These are phyloP conservation scores for Colletotrichum sublineola DNA, from an alignment of 2,329 filamentous ascomycete genomes.

Conservation along the genomic window DNA sequence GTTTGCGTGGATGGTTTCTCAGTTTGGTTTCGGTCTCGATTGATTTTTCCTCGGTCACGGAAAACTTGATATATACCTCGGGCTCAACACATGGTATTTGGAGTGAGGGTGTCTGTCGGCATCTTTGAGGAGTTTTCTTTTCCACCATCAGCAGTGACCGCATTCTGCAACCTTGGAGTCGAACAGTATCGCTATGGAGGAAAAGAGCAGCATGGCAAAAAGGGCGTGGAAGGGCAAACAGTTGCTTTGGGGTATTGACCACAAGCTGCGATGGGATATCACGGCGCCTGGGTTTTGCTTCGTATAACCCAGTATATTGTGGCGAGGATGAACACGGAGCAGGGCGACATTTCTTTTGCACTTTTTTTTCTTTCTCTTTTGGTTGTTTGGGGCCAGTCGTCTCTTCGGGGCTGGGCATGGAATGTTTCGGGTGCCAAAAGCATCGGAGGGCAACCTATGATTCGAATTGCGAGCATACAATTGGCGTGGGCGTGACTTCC, in stretches of 20 bases:
- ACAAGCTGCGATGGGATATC: constrained; percentile 29
- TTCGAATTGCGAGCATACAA: constrained; percentile 42
- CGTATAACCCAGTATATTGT: constrained; percentile 32
- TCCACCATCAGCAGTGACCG: constrained; percentile 37
- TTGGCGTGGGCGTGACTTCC: constrained; percentile 41
- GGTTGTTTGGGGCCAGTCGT: constrained; percentile 29
- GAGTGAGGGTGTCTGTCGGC: constrained; percentile 42
- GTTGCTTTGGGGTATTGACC: constrained; percentile 22
- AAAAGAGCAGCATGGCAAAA: constrained; percentile 40
- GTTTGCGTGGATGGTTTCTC: constrained; percentile 35
- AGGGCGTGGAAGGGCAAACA: constrained; percentile 19
- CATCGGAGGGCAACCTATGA: constrained; percentile 39
- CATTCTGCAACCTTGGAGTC: constrained; percentile 42
- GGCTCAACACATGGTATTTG: constrained; percentile 38
- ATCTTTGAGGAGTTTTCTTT: constrained; percentile 43
- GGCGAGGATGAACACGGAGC: constrained; percentile 40
- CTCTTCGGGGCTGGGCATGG: constrained; percentile 34
- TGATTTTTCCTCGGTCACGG: constrained; percentile 40
- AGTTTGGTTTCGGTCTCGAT: constrained; percentile 39
- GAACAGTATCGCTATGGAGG: constrained; percentile 38
- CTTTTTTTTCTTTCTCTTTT: neutral
- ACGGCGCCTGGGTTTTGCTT: constrained; percentile 35
- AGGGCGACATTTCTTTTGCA: constrained; percentile 16
- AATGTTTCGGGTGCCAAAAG: constrained; percentile 38
- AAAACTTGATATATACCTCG: constrained; percentile 43